Base-by-base conservation (phyloP, 1,284 basidiomycete genomes). In the Binderoboletus segoi region DNA sequence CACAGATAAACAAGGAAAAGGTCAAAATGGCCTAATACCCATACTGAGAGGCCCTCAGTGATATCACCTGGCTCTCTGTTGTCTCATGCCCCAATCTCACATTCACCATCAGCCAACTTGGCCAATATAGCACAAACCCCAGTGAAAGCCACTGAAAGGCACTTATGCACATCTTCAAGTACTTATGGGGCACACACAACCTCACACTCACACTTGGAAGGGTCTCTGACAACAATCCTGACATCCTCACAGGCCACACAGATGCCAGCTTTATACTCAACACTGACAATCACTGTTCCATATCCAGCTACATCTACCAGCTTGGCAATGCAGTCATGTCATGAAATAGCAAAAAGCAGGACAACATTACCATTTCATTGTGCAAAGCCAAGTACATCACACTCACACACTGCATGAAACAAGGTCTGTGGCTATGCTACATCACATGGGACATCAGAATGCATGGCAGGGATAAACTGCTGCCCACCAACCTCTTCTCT, bases 291-390 rank as follows among this genome's bases (percentile, higher is more conserved):
- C n/a, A n/a, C n/a, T n/a, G n/a, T n/a, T n/a, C n/a, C n/a, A n/a
- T n/a, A n/a, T n/a, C n/a, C n/a, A n/a, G n/a, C n/a, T n/a, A n/a
- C n/a, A n/a, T n/a, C n/a, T n/a, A n/a, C n/a, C n/a, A n/a, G n/a
- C n/a, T n/a, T n/a, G n/a, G 11, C 3, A 44, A 62, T 1, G 48
- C 46, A 4, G 62, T 53, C 55, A 63, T 54, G 26, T 55, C 54
- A 38, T n/a, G n/a, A n/a, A n/a, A n/a, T n/a, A n/a, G n/a, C n/a
- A 62, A 62, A 10, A 62, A 60, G 10, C 58, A 62, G 12, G 1
- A 46, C 16, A 56, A 8, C 0, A 40, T 60, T 0, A 11, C 40
- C 0, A 20, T n/a, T 0, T 60, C 53, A 3, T 57, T 46, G 1
- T 43, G 40, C 0, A 38, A 62, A 38, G 54, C 56, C 0, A 30